These are phyloP conservation scores for Phytopythium sindhum DNA, from an alignment of 352 stramenopile species.

Conservation along the genomic window DNA sequence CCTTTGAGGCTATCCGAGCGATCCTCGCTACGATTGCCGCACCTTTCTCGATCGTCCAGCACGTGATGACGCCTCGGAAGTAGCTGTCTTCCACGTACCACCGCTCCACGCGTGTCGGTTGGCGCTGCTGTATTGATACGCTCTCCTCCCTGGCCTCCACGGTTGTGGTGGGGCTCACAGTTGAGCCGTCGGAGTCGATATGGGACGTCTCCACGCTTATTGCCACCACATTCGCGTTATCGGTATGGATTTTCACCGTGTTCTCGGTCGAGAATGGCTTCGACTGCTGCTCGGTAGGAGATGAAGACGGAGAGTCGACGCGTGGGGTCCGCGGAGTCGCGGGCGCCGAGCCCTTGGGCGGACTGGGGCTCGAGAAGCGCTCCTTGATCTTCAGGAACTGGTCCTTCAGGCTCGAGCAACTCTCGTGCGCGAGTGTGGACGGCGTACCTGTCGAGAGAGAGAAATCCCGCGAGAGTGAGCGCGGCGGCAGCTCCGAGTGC, in stretches of 20 bases:
- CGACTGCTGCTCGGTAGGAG: neutral
- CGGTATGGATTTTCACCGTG: neutral
- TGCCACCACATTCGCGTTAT: neutral
- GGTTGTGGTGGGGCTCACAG: neutral
- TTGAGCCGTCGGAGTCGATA: neutral
- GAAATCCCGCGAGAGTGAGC: conserved; percentile 55
- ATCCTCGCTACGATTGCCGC: conserved; percentile 60
- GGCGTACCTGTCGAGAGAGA: conserved; percentile 36
- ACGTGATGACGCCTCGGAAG: conserved; percentile 72
- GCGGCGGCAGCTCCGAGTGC: conserved; percentile 16
- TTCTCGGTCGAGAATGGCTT: neutral
- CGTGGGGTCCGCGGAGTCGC: neutral
- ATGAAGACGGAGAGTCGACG: neutral
- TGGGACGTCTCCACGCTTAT: neutral
- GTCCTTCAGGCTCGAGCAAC: conserved; percentile 72
- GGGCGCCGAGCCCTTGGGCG: conserved; percentile 12
- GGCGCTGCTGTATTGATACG: conserved; percentile 22
- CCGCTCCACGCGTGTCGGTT: conserved; percentile 51
- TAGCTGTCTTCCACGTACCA: conserved; percentile 74
- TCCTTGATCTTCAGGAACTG: conserved; percentile 83
- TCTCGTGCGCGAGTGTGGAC: conserved; percentile 49
- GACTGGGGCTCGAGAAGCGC: conserved; percentile 47
- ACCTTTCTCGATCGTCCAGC: conserved; percentile 69
- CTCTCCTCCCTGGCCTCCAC: neutral
- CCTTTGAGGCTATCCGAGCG: conserved; percentile 26